Base-by-base conservation (phyloP, 306 rosid genomes). In the Adenanthera pavonina region DNA sequence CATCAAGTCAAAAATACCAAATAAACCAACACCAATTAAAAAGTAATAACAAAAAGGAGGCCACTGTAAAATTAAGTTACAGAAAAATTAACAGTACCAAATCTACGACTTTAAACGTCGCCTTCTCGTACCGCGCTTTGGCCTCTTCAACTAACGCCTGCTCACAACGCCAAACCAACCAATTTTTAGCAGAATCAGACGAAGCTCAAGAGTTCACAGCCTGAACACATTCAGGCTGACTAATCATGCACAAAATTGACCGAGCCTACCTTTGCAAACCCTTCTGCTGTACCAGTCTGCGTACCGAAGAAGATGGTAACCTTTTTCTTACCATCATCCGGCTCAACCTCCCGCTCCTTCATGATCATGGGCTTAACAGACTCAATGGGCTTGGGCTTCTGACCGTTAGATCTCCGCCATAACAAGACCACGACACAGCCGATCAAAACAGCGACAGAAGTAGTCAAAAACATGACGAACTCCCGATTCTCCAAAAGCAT, bases 281-380 rank as follows among this genome's bases (percentile, higher is more conserved):
- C 99, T 90, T 96, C 99, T 5, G 99, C 99, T 3, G 98, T 94
- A 2, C 99, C 99, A 67, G 99, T 96, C 79, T 96, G 99, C 19
- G 99, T 96, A 25, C 99, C 99, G 71, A 91, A 96, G 91, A 96
- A 92, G 89, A 96, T 78, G n/a, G 95, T 92, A 67, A 94, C 97
- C 88, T 91, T 92, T 84, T 90, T 94, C 49, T 76, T 87, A 10
- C 99, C 99, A 52, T 90, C 97, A 16, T 96, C 99, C 2, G 74
- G 69, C 25, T 92, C 99, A 13, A 79, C 57, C 69, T 92, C 98
- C 0, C 84, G 83, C 36, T 71, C 85, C 72, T 80, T 84, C 6
- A 84, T 72, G 59, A 92, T 12, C 44, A 87, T 0, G 46, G 91
- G 99, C 88, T 84, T 94, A 0, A 89, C 90, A n/a, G 52, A 76